Evolutionary conservation across 1,284 basidiomycete species (phyloP), one percentile per base, ranked within the genome.

Genomic region (Malassezia obtusa): DNA sequence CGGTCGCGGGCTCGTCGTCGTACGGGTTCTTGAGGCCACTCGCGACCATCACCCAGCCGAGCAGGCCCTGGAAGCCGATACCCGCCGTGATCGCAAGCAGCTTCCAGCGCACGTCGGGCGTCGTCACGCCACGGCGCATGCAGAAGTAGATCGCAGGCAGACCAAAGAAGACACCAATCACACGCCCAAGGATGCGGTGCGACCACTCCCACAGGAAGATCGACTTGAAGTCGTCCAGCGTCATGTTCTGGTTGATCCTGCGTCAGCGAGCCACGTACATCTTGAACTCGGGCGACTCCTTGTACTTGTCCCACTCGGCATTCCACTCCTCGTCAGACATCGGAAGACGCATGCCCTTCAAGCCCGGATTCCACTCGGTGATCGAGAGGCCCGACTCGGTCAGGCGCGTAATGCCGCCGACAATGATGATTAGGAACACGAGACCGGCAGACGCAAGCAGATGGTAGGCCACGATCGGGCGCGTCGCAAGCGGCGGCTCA

Each of bases 21-120:
- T 55, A 17, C 45, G 61, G 32, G 45, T 57, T 58, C 12, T 55
- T 86, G 11, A 99, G 79, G 1, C 94, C 94, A 10, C 89, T 92
- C 73, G 94, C 87, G 58, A 99, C 94, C 94, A 99, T 99, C 79
- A 94, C 94, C 94, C 94, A 99, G 25, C 94, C 94, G 19, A 99
- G 79, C 15, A 82, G 81, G 35, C 94, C 94, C 75, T 98, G 88
- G 30, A 83, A 83, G 22, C 88, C 91, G 49, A 96, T 84, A 41
- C 94, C 82, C 0, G 82, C 73, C 0, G 84, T 85, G 59, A 95
- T 80, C 1, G 81, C 83, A 12, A 80, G 75, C 25, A 94, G 80
- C 60, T 82, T 83, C 25, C 76, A 75, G 1, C 83, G 81, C 6
- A 60, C 40, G 14, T 39, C 49, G 4, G 30, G 37, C 28, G 53